Conservation (phyloP, 768 basidiomycete genomes). For the Rhizopogon vinicolor region DNA sequence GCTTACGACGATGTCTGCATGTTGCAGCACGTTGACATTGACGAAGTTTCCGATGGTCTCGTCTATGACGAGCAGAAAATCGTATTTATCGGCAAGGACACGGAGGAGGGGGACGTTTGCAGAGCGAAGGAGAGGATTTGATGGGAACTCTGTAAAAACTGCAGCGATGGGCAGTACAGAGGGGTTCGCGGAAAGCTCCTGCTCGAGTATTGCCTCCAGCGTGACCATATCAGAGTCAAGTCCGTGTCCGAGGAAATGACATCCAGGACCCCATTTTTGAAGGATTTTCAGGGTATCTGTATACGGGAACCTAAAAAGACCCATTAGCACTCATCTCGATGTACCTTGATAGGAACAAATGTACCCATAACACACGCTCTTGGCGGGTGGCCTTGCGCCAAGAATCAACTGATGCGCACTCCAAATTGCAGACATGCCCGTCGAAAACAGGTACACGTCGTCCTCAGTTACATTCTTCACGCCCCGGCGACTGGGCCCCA, state of each 20-base stretch:
- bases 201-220: constrained; percentile 58
- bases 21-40: constrained; percentile 86
- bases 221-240: constrained; percentile 69
- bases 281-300: constrained; percentile 92
- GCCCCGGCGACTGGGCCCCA: constrained; percentile 66
- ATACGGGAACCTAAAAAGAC: constrained; percentile 74
- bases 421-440: constrained; percentile 96
- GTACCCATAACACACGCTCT: constrained; percentile 94
- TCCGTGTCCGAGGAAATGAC: constrained; percentile 83
- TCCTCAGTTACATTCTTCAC: constrained; percentile 69
- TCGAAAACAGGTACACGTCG: constrained; percentile 84
- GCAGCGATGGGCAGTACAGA: constrained; percentile 63
- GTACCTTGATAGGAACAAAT: constrained; percentile 17
- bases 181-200: constrained; percentile 32
- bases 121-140: constrained; percentile 89
- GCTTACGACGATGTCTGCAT: constrained; percentile 86
- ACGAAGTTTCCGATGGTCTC: constrained; percentile 94
- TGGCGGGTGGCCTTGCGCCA: constrained; percentile 47
- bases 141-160: constrained; percentile 92
- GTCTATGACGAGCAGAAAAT: constrained; percentile 86
- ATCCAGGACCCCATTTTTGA: constrained; percentile 95
- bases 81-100: constrained; percentile 78
- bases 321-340: background rate
- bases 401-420: constrained; percentile 74
- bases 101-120: constrained; percentile 74